A percentile compares a stretch with the other conserved stretches of the same genome.
Evolutionary conservation across 2,329 filamentous ascomycete genomes (phyloP).

Genomic region (Pseudogymnoascus sp.): DNA sequence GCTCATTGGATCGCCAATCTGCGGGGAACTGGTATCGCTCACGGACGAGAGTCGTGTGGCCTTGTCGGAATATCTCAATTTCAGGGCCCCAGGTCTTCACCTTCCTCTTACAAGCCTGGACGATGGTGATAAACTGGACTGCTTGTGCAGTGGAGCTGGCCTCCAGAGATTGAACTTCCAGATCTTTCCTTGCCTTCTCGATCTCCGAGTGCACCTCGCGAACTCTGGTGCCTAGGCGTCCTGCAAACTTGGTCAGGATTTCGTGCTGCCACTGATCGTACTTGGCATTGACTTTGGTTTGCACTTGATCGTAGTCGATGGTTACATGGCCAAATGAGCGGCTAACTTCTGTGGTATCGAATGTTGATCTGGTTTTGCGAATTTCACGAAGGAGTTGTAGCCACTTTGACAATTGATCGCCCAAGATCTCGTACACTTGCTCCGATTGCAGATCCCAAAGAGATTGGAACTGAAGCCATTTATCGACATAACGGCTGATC

Average conservation of each 20-base stretch:
- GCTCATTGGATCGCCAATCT: slow-evolving; percentile 93
- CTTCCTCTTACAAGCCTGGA: slow-evolving; percentile 91
- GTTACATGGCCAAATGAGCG: slow-evolving; percentile 88
- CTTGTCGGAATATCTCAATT: slow-evolving; percentile 91
- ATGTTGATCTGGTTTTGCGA: slow-evolving; percentile 87
- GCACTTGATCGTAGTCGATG: slow-evolving; percentile 97
- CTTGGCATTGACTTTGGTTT: slow-evolving; percentile 96
- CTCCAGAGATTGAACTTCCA: slow-evolving; percentile 88
- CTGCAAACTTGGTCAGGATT: slow-evolving; percentile 86
- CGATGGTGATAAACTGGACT: slow-evolving; percentile 96
- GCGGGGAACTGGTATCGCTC: slow-evolving; percentile 89
- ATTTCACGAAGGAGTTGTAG: slow-evolving; percentile 95
- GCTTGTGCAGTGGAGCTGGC: slow-evolving; percentile 93
- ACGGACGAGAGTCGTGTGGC: slow-evolving; percentile 82
- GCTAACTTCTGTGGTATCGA: slow-evolving; percentile 92
- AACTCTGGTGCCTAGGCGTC: slow-evolving; percentile 81
- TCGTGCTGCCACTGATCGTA: slow-evolving; percentile 99
- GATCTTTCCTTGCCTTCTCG: slow-evolving; percentile 78
- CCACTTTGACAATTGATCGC: slow-evolving; percentile 88
- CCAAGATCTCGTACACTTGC: slow-evolving; percentile 85
- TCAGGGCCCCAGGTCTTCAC: slow-evolving; percentile 92
- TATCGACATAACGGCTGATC: slow-evolving; percentile 82
- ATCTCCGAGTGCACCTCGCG: slow-evolving; percentile 88
- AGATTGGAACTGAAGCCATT: slow-evolving; percentile 98
- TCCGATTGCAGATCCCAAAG: slow-evolving; percentile 96